Evolutionary conservation across 2,329 filamentous ascomycete species (phyloP).

Genomic region (Calonectria crousiana): DNA sequence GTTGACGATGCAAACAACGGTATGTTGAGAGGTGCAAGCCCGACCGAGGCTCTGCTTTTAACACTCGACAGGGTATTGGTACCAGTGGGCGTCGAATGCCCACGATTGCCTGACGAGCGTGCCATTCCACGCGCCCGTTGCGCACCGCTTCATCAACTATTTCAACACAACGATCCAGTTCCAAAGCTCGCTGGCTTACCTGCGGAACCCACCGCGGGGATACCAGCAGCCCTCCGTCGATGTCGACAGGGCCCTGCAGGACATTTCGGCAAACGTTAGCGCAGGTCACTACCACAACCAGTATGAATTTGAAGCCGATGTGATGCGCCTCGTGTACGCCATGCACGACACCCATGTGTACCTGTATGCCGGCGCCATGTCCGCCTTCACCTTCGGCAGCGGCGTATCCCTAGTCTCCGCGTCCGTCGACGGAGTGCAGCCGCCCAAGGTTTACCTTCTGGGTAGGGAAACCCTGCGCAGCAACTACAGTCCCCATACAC

Average conservation of each 20-base stretch:
- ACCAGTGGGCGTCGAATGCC: background rate
- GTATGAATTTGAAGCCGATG: background rate
- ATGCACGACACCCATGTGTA: background rate
- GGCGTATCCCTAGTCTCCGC: background rate
- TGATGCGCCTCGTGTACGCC: background rate
- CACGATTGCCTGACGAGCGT: background rate
- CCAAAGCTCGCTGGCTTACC: background rate
- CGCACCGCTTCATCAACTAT: background rate
- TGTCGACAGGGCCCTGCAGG: background rate
- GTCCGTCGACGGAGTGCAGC: background rate
- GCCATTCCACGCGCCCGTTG: background rate
- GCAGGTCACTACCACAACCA: background rate
- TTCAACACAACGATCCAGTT: background rate
- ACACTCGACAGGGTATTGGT: background rate
- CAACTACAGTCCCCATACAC: background rate
- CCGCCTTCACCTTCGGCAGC: background rate
- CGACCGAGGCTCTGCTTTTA: background rate
- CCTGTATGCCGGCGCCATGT: background rate
- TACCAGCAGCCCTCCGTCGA: background rate
- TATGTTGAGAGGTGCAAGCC: background rate
- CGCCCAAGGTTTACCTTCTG: background rate
- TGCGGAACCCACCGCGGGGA: background rate
- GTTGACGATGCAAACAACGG: background rate
- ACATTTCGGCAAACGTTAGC: background rate
- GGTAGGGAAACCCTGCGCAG: background rate